Evolutionary conservation across 1,284 basidiomycete species (phyloP), one percentile per base, ranked within the genome.

Genomic region (Boletellus deceptivus): DNA sequence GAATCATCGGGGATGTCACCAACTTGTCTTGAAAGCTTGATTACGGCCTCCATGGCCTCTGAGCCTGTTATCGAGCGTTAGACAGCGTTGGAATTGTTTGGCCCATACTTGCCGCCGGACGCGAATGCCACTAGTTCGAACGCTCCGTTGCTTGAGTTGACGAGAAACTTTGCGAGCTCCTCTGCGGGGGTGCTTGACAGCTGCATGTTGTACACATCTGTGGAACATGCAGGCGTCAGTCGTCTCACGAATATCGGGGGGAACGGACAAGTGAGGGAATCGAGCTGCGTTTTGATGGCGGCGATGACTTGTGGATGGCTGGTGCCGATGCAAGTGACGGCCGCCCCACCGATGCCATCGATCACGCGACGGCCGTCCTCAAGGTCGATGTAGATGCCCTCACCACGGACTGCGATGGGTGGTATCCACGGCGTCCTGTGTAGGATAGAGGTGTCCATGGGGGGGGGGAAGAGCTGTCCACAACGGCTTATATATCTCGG

Each of bases 181-280:
- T 93, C 90, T 6, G 91, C 89, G 44, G 89, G 85, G 52, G 82
- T 73, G 55, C 82, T 91, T 9, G 84, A 85, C 22, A 91, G 67
- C 61, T 91, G 87, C 78, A 89, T 84, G 56, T 84, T 90, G 62
- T 90, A 91, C 11, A 89, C 84, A 77, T 91, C 89, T 90, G 52
- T 31, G 25, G 17, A 16, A 22, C 27, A 16, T 25, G n/a, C 8
- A 40, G 9, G 33, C 6, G 39, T 53, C 36, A 55, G 54, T 48
- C 38, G 47, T 38, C 43, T 48, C 45, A 49, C 27, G 33, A 25
- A 48, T 46, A 41, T 37, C n/a, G 20, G 36, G 68, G 75, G 35
- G 62, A 20, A 55, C 67, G 42, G 4, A 90, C 89, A 91, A 31
- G 88, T 76, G 34, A 93, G 70, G 57, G 81, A 82, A 63, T 86